Percentiles rank a stretch among this genome's conserved stretches.
These are phyloP conservation scores for Schizophyllum commune DNA, from an alignment of 1,284 basidiomycete genomes.

Conservation along the genomic window DNA sequence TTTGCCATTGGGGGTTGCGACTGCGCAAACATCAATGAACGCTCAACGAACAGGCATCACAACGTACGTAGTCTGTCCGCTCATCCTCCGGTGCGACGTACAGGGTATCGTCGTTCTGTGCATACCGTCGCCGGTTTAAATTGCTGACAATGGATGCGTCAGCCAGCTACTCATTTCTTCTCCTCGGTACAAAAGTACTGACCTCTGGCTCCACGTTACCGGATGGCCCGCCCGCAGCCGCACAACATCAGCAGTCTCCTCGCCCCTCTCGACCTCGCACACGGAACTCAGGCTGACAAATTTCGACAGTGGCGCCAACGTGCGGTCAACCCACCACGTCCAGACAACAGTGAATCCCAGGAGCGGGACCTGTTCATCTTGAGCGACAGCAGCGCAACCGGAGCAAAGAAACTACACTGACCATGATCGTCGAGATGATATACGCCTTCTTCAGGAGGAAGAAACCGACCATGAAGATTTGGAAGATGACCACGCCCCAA, in stretches of 20 bases:
- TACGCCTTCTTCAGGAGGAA: conserved; percentile 81
- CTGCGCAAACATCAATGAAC: conserved; percentile 25
- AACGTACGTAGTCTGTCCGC: conserved; percentile 78
- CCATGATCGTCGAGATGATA: conserved; percentile 68
- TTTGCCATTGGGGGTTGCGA: conserved; percentile 93
- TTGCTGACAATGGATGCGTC: conserved; percentile 40
- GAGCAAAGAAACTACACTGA: conserved; percentile 17
- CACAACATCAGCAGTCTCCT: conserved; percentile 69
- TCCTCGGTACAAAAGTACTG: conserved; percentile 9
- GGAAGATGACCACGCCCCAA: conserved; percentile 84
- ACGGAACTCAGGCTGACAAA: conserved; percentile 82
- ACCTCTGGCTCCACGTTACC: conserved; percentile 83
- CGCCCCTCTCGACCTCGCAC: conserved; percentile 81
- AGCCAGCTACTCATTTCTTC: conserved; percentile 1
- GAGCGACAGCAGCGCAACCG: conserved; percentile 2
- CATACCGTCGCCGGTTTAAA: conserved; percentile 77
- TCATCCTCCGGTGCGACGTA: conserved; percentile 91
- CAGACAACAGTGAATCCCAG: conserved; percentile 72
- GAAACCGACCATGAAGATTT: conserved; percentile 90
- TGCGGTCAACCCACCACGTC: conserved; percentile 68
- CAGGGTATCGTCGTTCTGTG: conserved; percentile 88
- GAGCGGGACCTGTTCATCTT: too few relatives aligned
- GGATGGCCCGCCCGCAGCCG: conserved; percentile 71
- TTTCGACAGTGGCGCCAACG: conserved; percentile 72
- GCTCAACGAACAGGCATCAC: neutral